phyloP scores from a whole-genome alignment of 345 rosid genomes.

The Gossypium longicalyx region DNA sequence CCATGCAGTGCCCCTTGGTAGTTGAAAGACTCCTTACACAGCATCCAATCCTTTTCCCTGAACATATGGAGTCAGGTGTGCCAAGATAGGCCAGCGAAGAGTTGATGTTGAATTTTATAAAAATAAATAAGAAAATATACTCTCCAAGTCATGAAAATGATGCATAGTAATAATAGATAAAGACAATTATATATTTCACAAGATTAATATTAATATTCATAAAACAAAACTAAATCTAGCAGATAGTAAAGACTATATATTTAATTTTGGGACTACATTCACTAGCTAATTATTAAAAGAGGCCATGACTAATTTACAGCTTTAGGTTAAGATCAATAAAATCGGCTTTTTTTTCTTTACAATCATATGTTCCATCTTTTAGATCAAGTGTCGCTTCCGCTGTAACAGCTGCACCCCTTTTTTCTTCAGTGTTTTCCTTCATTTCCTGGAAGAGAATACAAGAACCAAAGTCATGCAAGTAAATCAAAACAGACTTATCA shows the following conservation, averaged over 20 bases:
- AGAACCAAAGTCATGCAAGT: background rate
- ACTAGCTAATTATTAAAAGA: background rate
- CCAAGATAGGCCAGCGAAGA: background rate
- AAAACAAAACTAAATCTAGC: background rate
- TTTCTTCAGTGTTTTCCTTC: conserved; percentile 38
- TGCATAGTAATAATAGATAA: no score
- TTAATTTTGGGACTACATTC: background rate
- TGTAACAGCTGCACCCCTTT: background rate
- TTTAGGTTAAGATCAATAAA: conserved; percentile 54
- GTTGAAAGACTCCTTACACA: no score
- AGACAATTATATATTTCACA: no score
- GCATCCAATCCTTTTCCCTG: no score
- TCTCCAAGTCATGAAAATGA: no score
- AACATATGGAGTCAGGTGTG: no score
- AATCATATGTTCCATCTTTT: conserved; percentile 20
- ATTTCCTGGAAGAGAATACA: conserved; percentile 10
- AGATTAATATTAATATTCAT: background rate
- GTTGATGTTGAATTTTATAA: no score
- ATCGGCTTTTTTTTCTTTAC: conserved; percentile 29
- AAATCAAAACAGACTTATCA: background rate
- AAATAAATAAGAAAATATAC: no score
- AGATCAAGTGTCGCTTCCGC: conserved; percentile 18
- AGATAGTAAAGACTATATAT: background rate
- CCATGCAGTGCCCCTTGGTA: no score
- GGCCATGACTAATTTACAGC: conserved; percentile 22